Evolutionary conservation across 352 stramenopile genomes (phyloP), one percentile per base, ranked within the genome.

Genomic region (Globisporangium nodosum): DNA sequence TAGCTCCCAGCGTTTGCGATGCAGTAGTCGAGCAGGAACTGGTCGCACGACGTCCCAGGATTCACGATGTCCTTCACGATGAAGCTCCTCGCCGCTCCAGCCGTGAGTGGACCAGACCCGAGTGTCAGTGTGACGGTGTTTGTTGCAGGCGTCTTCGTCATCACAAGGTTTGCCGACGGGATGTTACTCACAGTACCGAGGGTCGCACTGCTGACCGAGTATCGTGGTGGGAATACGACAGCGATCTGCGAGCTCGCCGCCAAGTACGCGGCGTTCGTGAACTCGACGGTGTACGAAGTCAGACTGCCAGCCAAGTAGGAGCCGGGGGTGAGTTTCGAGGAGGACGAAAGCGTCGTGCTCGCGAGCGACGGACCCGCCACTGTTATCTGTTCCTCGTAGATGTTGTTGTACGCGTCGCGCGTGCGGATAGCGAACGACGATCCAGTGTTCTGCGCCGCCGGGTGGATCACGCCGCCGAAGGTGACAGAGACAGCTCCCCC

Each of bases 1-100:
- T 86, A 88, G 7, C 49, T 52, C 49, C 78, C 71, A 67, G 75
- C 85, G 0, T 54, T 50, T 0, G 60, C 50, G 3, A 67, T 52
- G 58, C 76, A 91, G 40, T 85, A 85, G 30, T 84, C 69, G 11
- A 82, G 65, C 24, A 82, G 71, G 52, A 75, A 89, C 54, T 87
- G 20, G 21, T 77, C 63, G 54, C 78, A 91, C 0, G 73, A 83
- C 16, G 61, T 65, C 12, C 81, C 78, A 12, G 78, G 81, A 52
- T 84, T 88, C 27, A 83, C 55, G n/a, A 90, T 64, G 20, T 66
- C 65, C 3, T 65, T 61, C 16, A 90, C 18, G 1, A 66, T 71
- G 49, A 88, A 81, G 11, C 46, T 52, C 0, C 79, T 67, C n/a
- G 64, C 69, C 12, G 60, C 68, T 30, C 78, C 76, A 27, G 78